A percentile compares a stretch with the other conserved stretches of the same genome.
Conservation (phyloP, 805 yeast genomes). For the Torulaspora delbrueckii region DNA sequence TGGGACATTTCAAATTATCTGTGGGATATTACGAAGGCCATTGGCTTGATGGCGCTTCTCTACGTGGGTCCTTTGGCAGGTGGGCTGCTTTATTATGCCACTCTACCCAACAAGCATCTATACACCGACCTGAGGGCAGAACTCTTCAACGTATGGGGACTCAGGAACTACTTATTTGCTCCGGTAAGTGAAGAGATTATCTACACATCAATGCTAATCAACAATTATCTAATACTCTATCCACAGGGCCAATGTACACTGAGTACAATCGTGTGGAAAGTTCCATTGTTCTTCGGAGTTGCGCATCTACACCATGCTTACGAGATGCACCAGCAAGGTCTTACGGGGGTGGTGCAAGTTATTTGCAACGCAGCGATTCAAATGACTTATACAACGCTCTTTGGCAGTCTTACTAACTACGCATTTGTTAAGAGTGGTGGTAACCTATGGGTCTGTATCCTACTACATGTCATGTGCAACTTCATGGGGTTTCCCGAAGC, state of each 20-base stretch:
- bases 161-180: slow-evolving; percentile 33
- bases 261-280: slow-evolving; percentile 18
- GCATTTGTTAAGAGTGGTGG: slow-evolving; percentile 30
- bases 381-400: slow-evolving; percentile 30
- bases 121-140: slow-evolving; percentile 17
- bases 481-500: slow-evolving; percentile 34
- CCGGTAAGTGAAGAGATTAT: slow-evolving; percentile 35
- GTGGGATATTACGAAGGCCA: slow-evolving; percentile 12
- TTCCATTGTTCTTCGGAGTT: slow-evolving; percentile 33
- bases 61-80: slow-evolving; percentile 29
- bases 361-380: slow-evolving; percentile 23
- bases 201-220: slow-evolving; percentile 32
- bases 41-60: slow-evolving; percentile 18
- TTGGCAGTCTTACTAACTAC: slow-evolving; percentile 33
- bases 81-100: slow-evolving; percentile 17
- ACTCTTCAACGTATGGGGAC: slow-evolving; percentile 28
- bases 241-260: slow-evolving; percentile 5
- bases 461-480: slow-evolving; percentile 31
- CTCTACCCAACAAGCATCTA: slow-evolving; percentile 13
- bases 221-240: slow-evolving; percentile 16
- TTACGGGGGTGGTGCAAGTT: slow-evolving; percentile 15
- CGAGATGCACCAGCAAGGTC: slow-evolving; percentile 22
- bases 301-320: slow-evolving; percentile 36
- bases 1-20: slow-evolving; percentile 16
- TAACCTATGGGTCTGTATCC: slow-evolving; percentile 30